Percentiles rank a stretch among this genome's conserved stretches.
Evolutionary conservation across 2,329 filamentous ascomycete genomes (phyloP).

Genomic region (Teratosphaeria nubilosa): DNA sequence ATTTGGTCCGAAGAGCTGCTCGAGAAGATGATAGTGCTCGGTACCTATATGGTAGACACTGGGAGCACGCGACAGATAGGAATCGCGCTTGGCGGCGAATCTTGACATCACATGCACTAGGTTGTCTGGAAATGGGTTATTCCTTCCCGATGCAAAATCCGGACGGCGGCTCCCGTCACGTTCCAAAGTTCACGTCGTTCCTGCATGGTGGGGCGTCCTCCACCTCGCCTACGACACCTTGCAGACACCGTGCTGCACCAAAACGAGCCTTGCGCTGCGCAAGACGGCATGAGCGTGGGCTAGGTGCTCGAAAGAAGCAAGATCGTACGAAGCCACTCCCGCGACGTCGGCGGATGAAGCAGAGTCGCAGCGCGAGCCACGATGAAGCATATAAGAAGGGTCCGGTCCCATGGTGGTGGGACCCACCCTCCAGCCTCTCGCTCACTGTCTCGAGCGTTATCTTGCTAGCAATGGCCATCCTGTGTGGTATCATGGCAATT

Average conservation of each 20-base stretch:
- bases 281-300: background rate
- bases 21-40: background rate
- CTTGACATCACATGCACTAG: background rate
- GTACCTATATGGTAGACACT: background rate
- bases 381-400: background rate
- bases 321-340: background rate
- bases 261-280: background rate
- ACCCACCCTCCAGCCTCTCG: background rate
- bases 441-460: background rate
- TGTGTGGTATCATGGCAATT: conserved; percentile 4
- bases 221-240: background rate
- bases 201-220: background rate
- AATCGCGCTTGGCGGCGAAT: background rate
- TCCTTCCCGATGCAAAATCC: background rate
- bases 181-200: background rate
- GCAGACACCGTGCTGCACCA: background rate
- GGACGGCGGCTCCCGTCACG: background rate
- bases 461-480: background rate
- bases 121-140: background rate
- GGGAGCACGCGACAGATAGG: background rate
- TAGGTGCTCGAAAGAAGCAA: background rate
- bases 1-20: background rate
- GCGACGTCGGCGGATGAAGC: background rate
- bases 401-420: background rate
- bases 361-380: background rate